phyloP scores from a whole-genome alignment of 2,329 filamentous ascomycete species.

The Sclerotinia minor region DNA sequence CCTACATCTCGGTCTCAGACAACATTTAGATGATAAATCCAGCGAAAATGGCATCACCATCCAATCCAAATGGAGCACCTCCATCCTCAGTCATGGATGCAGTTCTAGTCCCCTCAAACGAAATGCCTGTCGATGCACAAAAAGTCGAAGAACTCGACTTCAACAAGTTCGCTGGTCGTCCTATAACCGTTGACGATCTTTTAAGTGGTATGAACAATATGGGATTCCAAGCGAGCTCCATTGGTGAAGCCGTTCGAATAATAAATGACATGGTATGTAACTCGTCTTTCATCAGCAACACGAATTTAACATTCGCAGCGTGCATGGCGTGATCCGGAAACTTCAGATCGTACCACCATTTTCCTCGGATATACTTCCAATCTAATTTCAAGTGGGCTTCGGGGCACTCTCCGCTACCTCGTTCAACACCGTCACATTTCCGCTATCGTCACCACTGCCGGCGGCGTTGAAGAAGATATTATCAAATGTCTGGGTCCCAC shows the following conservation, averaged over 20 bases:
- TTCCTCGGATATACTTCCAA: slow-evolving; percentile 98
- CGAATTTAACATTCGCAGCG: slow-evolving; percentile 52
- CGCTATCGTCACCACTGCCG: slow-evolving; percentile 91
- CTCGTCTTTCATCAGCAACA: background rate
- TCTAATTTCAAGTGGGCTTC: slow-evolving; percentile 90
- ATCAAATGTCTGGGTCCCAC: slow-evolving; percentile 97
- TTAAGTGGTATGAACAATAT: slow-evolving; percentile 79
- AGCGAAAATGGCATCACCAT: slow-evolving; percentile 17
- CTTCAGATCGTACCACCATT: slow-evolving; percentile 79
- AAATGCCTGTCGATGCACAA: slow-evolving; percentile 74
- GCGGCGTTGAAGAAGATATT: slow-evolving; percentile 94
- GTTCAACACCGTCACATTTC: slow-evolving; percentile 92
- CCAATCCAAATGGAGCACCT: slow-evolving; percentile 41
- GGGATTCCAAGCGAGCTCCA: slow-evolving; percentile 79
- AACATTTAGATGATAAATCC: background rate
- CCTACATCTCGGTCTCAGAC: background rate
- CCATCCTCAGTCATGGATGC: slow-evolving; percentile 70
- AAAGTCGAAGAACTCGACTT: slow-evolving; percentile 92
- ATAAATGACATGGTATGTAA: slow-evolving; percentile 86
- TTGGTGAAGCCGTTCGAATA: slow-evolving; percentile 84
- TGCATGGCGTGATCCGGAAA: slow-evolving; percentile 77
- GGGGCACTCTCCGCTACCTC: slow-evolving; percentile 88
- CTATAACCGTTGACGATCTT: slow-evolving; percentile 83
- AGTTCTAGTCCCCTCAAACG: slow-evolving; percentile 80
- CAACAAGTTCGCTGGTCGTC: slow-evolving; percentile 70